Conservation (phyloP, 208 protist species). For the Acanthamoeba triangularis region DNA sequence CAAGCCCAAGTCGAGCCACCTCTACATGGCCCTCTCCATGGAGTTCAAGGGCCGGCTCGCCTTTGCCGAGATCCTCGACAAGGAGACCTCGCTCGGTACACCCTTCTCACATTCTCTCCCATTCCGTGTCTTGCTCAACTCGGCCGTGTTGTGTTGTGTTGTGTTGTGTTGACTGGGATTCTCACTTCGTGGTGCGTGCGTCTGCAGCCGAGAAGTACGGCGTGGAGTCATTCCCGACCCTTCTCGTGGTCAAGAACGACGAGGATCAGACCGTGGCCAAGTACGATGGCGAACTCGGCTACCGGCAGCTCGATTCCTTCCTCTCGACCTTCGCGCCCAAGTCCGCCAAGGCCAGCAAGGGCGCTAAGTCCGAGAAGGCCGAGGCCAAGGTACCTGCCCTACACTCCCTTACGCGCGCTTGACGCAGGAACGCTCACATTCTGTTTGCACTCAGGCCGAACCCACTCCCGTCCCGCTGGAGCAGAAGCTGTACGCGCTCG, state of each 20-base stretch:
- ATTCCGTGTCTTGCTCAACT: not conserved
- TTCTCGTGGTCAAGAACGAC: conserved; percentile 36
- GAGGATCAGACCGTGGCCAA: conserved; percentile 8
- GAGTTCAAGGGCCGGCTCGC: conserved; percentile 51
- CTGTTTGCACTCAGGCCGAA: not conserved
- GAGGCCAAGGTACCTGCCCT: not conserved
- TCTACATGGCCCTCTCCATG: conserved; percentile 57
- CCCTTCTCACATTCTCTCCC: not conserved
- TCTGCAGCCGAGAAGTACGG: conserved; percentile 40
- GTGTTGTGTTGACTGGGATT: not conserved
- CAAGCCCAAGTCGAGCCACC: conserved; percentile 3
- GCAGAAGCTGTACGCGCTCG: conserved; percentile 48
- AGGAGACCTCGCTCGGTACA: conserved; percentile 10
- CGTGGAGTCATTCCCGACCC: conserved; percentile 6
- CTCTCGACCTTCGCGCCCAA: conserved; percentile 7
- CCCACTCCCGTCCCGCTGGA: conserved; percentile 37
- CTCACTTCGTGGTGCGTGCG: not conserved
- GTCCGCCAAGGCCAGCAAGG: not conserved
- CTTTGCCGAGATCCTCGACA: conserved; percentile 49
- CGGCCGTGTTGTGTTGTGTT: too few relatives aligned
- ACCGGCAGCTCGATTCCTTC: not conserved
- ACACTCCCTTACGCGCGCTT: not conserved
- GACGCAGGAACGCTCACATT: not conserved
- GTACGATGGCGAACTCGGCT: conserved; percentile 32
- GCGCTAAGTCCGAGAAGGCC: not conserved